These are phyloP conservation scores for Codiaeum variegatum DNA, from an alignment of 441 rosid species.

Conservation along the genomic window DNA sequence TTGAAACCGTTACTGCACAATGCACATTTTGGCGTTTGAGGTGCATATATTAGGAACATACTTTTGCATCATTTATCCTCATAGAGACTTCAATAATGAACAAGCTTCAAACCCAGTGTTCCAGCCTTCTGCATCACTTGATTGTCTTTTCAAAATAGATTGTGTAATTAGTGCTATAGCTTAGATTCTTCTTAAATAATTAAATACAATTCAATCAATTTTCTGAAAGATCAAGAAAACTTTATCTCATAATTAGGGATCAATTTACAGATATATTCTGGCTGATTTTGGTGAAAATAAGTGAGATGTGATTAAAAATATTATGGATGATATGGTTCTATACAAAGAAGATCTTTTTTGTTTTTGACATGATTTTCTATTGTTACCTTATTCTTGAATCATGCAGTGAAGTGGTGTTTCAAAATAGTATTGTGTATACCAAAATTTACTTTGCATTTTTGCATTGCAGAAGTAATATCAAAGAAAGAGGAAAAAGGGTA, in stretches of 20 bases:
- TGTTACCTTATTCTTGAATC: background rate
- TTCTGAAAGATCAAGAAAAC: background rate
- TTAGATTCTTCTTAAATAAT: background rate
- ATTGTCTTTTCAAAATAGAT: background rate
- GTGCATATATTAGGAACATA: background rate
- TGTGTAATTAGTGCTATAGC: background rate
- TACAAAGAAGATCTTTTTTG: slow-evolving; percentile 5
- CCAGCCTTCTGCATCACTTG: background rate
- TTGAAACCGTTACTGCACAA: background rate
- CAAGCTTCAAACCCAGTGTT: background rate
- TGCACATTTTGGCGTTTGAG: background rate
- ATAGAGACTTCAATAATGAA: no score
- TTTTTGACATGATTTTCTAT: background rate
- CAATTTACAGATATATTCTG: background rate
- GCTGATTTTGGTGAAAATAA: background rate
- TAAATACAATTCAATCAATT: background rate
- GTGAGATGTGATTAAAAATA: background rate
- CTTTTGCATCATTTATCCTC: background rate
- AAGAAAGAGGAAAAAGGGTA: slow-evolving; percentile 24
- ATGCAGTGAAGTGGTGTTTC: background rate
- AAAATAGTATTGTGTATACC: background rate
- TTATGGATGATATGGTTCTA: background rate
- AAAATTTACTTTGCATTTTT: slow-evolving; percentile 1
- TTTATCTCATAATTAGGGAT: background rate
- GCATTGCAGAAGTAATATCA: slow-evolving; percentile 25